Evolutionary conservation across 2,329 filamentous ascomycete genomes (phyloP), one percentile per base, ranked within the genome.

Genomic region (Colletotrichum cordylinicola): DNA sequence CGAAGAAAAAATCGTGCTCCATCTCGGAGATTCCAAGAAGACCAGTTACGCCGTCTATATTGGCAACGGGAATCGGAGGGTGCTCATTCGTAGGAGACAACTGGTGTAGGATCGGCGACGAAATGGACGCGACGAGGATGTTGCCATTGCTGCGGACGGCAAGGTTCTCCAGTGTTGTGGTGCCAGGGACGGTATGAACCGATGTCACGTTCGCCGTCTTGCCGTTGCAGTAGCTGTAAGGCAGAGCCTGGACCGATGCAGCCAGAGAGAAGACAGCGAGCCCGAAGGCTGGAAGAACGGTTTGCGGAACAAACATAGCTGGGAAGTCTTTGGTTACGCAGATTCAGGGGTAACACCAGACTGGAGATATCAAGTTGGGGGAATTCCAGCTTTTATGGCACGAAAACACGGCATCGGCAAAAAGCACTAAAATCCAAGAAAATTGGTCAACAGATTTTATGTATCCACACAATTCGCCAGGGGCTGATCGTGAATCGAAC

Each of bases 101-200:
- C 72, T 62, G 77, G 58, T 13, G 79, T 48, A 37, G 61, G 37
- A 64, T 78, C 77, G 27, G 78, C n/a, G 61, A 60, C n/a, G 29
- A 73, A 27, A 78, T 71, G 7, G 78, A 77, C 8, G 72, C 78
- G 24, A 77, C 48, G 2, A 80, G 55, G 4, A 80, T 24, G 16
- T 79, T 52, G 13, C 79, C 78, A 29, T 79, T 81, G 4, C 64
- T 56, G 0, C 76, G 77, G 15, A 80, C 37, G 8, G 77, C 78
- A 33, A 80, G 67, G 37, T 79, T 80, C 58, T 80, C 80, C 31
- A 80, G 55, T 65, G 74, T 79, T 58, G 78, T 74, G 13, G 66
- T 31, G n/a, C 24, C 58, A 4, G 58, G 60, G 0, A 74, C 60
- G 1, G 48, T 35, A 33, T 66, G 48, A 15, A 52, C 15, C 6